A percentile compares a stretch with the other conserved stretches of the same genome.
These are phyloP conservation scores for Tricholoma hemisulphureum DNA, from an alignment of 768 basidiomycete species.

Conservation along the genomic window DNA sequence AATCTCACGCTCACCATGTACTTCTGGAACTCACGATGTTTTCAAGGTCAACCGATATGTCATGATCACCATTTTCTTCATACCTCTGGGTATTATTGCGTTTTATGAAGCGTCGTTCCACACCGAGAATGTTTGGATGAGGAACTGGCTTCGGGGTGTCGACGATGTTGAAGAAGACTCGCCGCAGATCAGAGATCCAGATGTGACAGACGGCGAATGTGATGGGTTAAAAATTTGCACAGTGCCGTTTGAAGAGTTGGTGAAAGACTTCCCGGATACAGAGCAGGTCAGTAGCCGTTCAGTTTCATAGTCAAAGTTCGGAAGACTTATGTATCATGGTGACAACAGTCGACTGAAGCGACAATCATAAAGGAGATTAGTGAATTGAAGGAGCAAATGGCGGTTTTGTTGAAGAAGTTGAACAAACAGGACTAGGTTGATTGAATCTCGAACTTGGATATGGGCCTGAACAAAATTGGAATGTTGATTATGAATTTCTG, in stretches of 20 bases:
- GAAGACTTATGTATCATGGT: constrained; percentile 2
- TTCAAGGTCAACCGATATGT: constrained; percentile 69
- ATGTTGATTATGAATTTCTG: neutral
- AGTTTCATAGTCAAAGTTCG: neutral
- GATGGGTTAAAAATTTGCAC: constrained; percentile 65
- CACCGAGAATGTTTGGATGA: constrained; percentile 59
- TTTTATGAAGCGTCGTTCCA: constrained; percentile 66
- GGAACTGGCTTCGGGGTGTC: constrained; percentile 60
- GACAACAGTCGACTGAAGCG: constrained; percentile 63
- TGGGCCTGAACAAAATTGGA: neutral
- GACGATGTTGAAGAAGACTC: constrained; percentile 60
- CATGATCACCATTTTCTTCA: constrained; percentile 79
- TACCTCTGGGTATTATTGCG: constrained; percentile 74
- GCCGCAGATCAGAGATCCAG: constrained; percentile 57
- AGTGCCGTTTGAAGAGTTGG: constrained; percentile 65
- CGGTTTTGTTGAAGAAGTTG: constrained; percentile 37
- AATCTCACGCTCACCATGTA: neutral
- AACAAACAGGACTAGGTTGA: neutral
- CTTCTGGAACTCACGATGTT: constrained; percentile 7
- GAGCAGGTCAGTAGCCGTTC: constrained; percentile 48
- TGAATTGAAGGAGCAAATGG: constrained; percentile 50
- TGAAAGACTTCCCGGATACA: constrained; percentile 73
- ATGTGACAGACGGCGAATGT: constrained; percentile 53
- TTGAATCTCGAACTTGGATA: neutral
- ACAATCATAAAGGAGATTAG: constrained; percentile 64